Evolutionary conservation across 2,329 filamentous ascomycete genomes (phyloP), one percentile per base, ranked within the genome.

Genomic region (Amauroascus verrucosus): DNA sequence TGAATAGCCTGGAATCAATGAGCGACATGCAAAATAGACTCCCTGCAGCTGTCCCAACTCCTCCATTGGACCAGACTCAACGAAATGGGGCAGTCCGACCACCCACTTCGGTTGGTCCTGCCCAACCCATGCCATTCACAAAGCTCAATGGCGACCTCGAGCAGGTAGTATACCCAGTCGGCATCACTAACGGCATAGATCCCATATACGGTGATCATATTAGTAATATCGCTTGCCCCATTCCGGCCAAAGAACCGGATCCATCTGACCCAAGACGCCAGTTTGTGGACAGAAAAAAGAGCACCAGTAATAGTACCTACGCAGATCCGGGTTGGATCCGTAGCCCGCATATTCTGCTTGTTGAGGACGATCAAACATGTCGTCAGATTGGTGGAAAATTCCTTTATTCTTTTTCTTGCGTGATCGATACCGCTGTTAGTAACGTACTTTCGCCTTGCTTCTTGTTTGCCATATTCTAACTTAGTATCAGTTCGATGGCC

Each of bases 151-250:
- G 74, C 13, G 82, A 85, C 53, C 67, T 85, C 43, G 83, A 86
- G 57, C 79, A 77, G 58, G 79, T 94, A 51, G 89, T 96, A 8
- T 97, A 96, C 65, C 90, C 91, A 0, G 88, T 95, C 14, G 90
- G 90, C 16, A 83, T 89, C 59, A 93, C 85, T 0, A 87, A 94
- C 59, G 90, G 90, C 51, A 96, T 96, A 60, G 90, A 96, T 65
- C 90, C 91, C 1, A 93, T 95, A 77, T 90, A 91, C 65, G 85
- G 87, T 61, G 90, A 96, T 62, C 89, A 96, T 64, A 88, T 96
- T 64, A 83, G 91, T 72, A 95, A 95, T 66, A 94, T 96, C 53
- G 88, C 90, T 0, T 97, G 95, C 65, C 77, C 84, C 7, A 75
- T 88, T 70, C 88, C 80, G 14, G 77, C 86, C 35, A 88, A 85